A percentile compares a stretch with the other conserved stretches of the same genome.
These are phyloP conservation scores for Phallus indusiatus DNA, from an alignment of 768 basidiomycete genomes.

Conservation along the genomic window DNA sequence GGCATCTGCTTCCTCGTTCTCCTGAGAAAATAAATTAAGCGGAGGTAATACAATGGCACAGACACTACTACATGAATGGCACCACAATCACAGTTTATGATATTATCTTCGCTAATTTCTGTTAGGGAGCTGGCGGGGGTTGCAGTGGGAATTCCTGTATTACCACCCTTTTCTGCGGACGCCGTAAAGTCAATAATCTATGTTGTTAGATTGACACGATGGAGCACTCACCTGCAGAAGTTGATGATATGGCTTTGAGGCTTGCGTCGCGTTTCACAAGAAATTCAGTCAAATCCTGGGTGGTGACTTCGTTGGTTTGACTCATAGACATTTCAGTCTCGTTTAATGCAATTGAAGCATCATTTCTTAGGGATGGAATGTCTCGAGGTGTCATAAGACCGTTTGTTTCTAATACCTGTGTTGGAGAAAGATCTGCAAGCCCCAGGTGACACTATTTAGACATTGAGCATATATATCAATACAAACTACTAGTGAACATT, in stretches of 20 bases:
- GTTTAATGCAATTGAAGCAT: background rate
- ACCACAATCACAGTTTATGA: slow-evolving; percentile 59
- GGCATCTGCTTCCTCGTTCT: slow-evolving; percentile 49
- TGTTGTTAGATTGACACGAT: too few species aligned
- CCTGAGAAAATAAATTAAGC: background rate
- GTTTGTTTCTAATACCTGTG: slow-evolving; percentile 1
- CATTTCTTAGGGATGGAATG: background rate
- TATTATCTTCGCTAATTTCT: background rate
- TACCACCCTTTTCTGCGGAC: background rate
- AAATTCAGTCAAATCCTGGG: slow-evolving; percentile 29
- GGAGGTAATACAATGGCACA: background rate
- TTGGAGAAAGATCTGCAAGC: background rate
- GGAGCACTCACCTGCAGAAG: too few species aligned
- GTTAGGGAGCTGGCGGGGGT: too few species aligned
- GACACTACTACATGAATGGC: slow-evolving; percentile 37
- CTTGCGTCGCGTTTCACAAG: slow-evolving; percentile 13
- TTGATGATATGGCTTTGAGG: slow-evolving; percentile 6
- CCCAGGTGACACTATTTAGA: background rate
- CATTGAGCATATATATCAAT: background rate
- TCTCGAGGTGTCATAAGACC: background rate
- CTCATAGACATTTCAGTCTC: background rate
- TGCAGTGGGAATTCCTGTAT: background rate
- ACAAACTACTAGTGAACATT: background rate
- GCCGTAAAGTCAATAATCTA: background rate
- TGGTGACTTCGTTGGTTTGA: slow-evolving; percentile 24